Conservation (phyloP, 2,329 filamentous ascomycete genomes). For the Seiridium unicorne region DNA sequence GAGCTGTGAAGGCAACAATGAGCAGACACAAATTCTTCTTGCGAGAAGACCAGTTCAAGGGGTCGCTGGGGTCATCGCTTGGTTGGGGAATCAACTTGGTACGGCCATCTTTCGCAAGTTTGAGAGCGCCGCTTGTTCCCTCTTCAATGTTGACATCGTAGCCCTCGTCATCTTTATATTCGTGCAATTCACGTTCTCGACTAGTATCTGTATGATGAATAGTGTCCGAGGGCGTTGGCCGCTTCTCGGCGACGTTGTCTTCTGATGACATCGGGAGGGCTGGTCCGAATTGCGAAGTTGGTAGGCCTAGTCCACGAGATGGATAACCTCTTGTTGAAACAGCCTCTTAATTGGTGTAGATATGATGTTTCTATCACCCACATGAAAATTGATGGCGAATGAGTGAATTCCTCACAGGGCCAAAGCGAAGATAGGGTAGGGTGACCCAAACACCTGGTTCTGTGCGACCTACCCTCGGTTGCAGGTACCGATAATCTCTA, state of each 20-base stretch:
- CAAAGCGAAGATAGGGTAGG: too few relatives aligned
- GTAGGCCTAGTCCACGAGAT: too few relatives aligned
- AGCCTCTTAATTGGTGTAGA: too few relatives aligned
- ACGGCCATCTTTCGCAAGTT: constrained; percentile 36
- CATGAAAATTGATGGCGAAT: too few relatives aligned
- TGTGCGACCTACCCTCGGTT: too few relatives aligned
- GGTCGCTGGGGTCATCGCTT: constrained; percentile 47
- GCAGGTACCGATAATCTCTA: too few relatives aligned
- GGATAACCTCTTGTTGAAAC: too few relatives aligned
- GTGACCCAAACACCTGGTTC: too few relatives aligned
- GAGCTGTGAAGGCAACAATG: constrained; percentile 44
- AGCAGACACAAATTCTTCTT: constrained; percentile 49
- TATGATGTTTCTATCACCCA: too few relatives aligned
- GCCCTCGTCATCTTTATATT: constrained; percentile 32
- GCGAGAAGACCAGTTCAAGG: constrained; percentile 49
- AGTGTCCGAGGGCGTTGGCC: not conserved
- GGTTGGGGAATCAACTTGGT: constrained; percentile 55
- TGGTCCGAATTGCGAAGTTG: too few relatives aligned
- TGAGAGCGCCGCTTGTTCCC: constrained; percentile 20
- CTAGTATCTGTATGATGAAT: not conserved
- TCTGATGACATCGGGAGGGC: not conserved
- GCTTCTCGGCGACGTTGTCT: not conserved
- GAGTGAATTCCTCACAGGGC: too few relatives aligned
- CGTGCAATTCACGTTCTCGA: constrained; percentile 24
- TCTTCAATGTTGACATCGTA: constrained; percentile 36